Percentiles rank a stretch among this genome's conserved stretches.
Conservation (phyloP, 2,329 filamentous ascomycete species). For the Pezicula neosporulosa region DNA sequence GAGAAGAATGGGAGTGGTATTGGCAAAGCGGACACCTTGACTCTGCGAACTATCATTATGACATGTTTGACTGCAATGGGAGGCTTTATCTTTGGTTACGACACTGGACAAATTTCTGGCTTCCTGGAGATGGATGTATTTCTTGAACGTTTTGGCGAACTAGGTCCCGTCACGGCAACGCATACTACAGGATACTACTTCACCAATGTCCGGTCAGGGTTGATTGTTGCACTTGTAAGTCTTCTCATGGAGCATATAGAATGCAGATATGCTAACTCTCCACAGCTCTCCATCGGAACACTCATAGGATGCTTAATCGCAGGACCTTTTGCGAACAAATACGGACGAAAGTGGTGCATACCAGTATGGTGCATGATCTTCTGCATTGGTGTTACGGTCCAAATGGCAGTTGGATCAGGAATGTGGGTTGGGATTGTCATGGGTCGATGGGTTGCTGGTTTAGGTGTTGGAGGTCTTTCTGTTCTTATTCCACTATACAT, state of each 20-base stretch:
- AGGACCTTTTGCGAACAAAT: slow-evolving; percentile 62
- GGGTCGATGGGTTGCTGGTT: slow-evolving; percentile 62
- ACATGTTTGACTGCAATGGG: slow-evolving; percentile 22
- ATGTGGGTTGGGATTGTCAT: slow-evolving; percentile 61
- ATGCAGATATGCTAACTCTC: slow-evolving; percentile 50
- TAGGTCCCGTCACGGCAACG: slow-evolving; percentile 14
- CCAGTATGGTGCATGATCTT: slow-evolving; percentile 50
- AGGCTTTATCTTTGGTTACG: slow-evolving; percentile 30
- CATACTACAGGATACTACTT: slow-evolving; percentile 36
- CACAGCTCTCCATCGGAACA: slow-evolving; percentile 68
- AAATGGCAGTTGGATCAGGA: slow-evolving; percentile 51
- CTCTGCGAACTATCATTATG: slow-evolving; percentile 20
- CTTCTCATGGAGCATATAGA: slow-evolving; percentile 42
- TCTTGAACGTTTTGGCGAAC: slow-evolving; percentile 47
- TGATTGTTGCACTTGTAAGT: slow-evolving; percentile 54
- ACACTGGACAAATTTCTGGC: slow-evolving; percentile 42
- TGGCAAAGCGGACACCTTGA: slow-evolving; percentile 2
- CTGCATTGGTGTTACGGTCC: slow-evolving; percentile 61
- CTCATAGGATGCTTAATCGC: slow-evolving; percentile 76
- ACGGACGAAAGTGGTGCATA: slow-evolving; percentile 61
- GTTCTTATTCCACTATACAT: slow-evolving; percentile 67
- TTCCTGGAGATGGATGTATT: slow-evolving; percentile 61
- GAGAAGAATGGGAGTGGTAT: not conserved
- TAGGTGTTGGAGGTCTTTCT: slow-evolving; percentile 65
- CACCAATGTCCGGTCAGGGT: slow-evolving; percentile 57